Base-by-base conservation (phyloP, 495 filamentous ascomycete genomes). In the Chaetomium cochliodes region DNA sequence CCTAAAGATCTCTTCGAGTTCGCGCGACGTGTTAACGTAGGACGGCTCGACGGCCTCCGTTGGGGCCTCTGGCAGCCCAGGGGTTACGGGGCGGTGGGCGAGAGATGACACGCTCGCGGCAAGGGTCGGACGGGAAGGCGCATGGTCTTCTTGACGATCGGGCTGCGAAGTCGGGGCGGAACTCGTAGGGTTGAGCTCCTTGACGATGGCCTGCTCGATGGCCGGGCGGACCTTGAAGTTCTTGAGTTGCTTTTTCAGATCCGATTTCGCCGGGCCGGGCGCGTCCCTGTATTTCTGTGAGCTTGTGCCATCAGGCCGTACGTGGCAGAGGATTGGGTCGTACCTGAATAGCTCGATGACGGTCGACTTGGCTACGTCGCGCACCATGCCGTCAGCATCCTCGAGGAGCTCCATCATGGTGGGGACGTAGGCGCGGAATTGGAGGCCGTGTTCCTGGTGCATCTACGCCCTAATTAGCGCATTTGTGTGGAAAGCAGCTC, bases 301-400 rank as follows among this genome's bases (percentile, higher is more conserved):
- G 68, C 60, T 4, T 18, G 33, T 11, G 5, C 16, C 11, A 20
- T 4, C 1, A 4, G 22, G n/a, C n/a, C n/a, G n/a, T n/a, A 11
- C 13, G 23, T 16, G 23, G 22, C 3, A 16, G 23, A 22, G 18
- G 20, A 8, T 58, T 12, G 1, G 16, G 18, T 23, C 83, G 60
- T 80, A 93, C 90, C 79, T 81, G 73, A 98, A 98, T 23, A 98
- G 81, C 63, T 93, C 90, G 47, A 97, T 87, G 47, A 96, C 85
- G 2, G 89, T 87, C 23, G 79, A 77, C 77, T 96, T 96, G 30
- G 93, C 91, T 39, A 84, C 82, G 64, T 96, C 91, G 74, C 93
- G 85, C 54, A 98, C 92, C 70, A 84, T 85, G 56, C 87, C 87
- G 73, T 96, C 94, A 9, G 93, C 88, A 76, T 97, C 92, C 74